Evolutionary conservation across 2,329 filamentous ascomycete genomes (phyloP).

Genomic region (Fusarium verrucosum): DNA sequence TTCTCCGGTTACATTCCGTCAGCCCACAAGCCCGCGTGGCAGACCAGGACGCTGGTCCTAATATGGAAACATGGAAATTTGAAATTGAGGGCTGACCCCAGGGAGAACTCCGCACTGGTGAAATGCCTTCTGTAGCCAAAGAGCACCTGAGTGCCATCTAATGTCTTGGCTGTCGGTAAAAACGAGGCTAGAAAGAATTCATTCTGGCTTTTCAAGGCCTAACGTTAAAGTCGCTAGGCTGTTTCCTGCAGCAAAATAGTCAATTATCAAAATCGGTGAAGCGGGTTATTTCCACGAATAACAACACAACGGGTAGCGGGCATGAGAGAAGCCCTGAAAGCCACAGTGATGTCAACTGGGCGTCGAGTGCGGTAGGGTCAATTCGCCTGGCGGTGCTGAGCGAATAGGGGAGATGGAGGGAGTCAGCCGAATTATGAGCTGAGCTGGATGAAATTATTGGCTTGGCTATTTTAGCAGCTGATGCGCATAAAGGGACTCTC

Average conservation of each 20-base stretch:
- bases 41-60: constrained; percentile 34
- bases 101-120: constrained; percentile 23
- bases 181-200: constrained; percentile 14
- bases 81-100: constrained; percentile 39
- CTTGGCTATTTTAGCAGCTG: constrained; percentile 5
- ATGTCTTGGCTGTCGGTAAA: constrained; percentile 22
- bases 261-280: constrained; percentile 21
- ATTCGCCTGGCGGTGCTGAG: constrained; percentile 24
- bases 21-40: constrained; percentile 33
- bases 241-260: constrained; percentile 10
- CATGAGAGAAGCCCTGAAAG: constrained; percentile 13
- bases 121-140: constrained; percentile 10
- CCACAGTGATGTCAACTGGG: constrained; percentile 42
- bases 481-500: background rate
- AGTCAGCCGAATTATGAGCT: constrained; percentile 27
- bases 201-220: constrained; percentile 1
- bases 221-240: background rate
- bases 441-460: constrained; percentile 6
- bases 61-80: constrained; percentile 35
- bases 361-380: constrained; percentile 24
- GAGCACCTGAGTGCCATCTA: background rate
- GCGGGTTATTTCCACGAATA: constrained; percentile 29
- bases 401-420: constrained; percentile 35
- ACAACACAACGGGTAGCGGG: constrained; percentile 5
- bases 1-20: constrained; percentile 30